Evolutionary conservation across 2,329 filamentous ascomycete species (phyloP).

Genomic region (Cytospora piceae): DNA sequence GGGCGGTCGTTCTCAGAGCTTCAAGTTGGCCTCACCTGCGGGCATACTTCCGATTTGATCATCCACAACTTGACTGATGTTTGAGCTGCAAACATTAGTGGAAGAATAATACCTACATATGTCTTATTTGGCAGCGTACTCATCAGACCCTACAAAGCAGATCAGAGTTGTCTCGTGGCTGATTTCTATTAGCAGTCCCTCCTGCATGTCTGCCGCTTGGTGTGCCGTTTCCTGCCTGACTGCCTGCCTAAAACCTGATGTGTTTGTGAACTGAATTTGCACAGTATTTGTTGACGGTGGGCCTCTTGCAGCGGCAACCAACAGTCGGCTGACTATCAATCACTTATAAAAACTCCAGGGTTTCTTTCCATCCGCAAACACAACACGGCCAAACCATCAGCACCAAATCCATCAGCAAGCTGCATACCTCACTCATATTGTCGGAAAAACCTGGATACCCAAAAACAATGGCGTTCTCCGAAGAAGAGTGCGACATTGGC

Average conservation of each 20-base stretch:
- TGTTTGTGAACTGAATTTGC: not conserved
- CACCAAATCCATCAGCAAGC: not conserved
- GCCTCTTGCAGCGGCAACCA: not conserved
- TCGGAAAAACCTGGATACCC: not conserved
- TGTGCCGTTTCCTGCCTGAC: not conserved
- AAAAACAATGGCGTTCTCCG: slow-evolving; percentile 18
- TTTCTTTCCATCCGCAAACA: not conserved
- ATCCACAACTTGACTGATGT: not conserved
- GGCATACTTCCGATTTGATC: not conserved
- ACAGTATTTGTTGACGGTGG: not conserved
- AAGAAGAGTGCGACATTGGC: not conserved
- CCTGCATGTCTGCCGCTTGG: not conserved
- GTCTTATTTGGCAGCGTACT: not conserved
- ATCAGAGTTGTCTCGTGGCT: not conserved
- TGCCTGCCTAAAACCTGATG: not conserved
- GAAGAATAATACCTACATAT: not conserved
- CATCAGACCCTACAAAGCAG: no score
- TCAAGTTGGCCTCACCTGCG: not conserved
- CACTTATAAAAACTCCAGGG: not conserved
- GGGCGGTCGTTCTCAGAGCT: not conserved
- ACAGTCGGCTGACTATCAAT: not conserved
- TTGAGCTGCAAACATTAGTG: not conserved
- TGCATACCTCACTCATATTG: not conserved
- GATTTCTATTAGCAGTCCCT: no score
- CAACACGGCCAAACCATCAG: not conserved